phyloP scores from a whole-genome alignment of 2,329 filamentous ascomycete species.

The Botrytis porri region DNA sequence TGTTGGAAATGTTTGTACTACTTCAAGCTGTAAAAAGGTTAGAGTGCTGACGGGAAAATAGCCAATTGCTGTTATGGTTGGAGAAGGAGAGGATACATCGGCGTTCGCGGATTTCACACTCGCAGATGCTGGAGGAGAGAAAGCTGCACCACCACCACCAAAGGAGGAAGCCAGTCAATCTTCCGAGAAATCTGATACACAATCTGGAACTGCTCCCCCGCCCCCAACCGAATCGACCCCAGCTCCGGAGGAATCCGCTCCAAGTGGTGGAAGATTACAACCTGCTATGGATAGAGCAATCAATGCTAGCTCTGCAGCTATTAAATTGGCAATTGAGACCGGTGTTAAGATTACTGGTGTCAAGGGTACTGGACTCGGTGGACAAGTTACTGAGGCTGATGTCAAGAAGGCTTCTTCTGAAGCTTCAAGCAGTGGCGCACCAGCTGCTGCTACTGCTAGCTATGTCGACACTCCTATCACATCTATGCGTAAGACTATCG shows the following conservation, averaged over 20 bases:
- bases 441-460: slow-evolving; percentile 59
- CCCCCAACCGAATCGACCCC: slow-evolving; percentile 63
- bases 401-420: slow-evolving; percentile 78
- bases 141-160: slow-evolving; percentile 59
- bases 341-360: slow-evolving; percentile 72
- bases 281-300: slow-evolving; percentile 80
- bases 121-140: slow-evolving; percentile 86
- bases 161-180: slow-evolving; percentile 63
- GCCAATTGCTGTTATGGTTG: slow-evolving; percentile 94
- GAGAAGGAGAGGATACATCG: slow-evolving; percentile 82
- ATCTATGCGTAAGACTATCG: slow-evolving; percentile 98
- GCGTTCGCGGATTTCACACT: slow-evolving; percentile 87
- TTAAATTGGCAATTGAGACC: slow-evolving; percentile 81
- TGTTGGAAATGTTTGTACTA: slow-evolving; percentile 80
- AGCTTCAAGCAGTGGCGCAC: slow-evolving; percentile 48
- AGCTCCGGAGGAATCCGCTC: slow-evolving; percentile 66
- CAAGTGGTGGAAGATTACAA: slow-evolving; percentile 74
- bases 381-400: slow-evolving; percentile 87
- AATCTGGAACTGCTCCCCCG: slow-evolving; percentile 57
- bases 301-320: slow-evolving; percentile 67
- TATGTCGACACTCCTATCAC: slow-evolving; percentile 83
- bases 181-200: slow-evolving; percentile 56
- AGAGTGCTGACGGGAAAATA: slow-evolving; percentile 44
- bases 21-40: slow-evolving; percentile 27
- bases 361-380: slow-evolving; percentile 83